Percentiles rank a stretch among this genome's conserved stretches.
These are phyloP conservation scores for Saccharomyces kudriavzevii DNA, from an alignment of 805 yeast species.

Conservation along the genomic window DNA sequence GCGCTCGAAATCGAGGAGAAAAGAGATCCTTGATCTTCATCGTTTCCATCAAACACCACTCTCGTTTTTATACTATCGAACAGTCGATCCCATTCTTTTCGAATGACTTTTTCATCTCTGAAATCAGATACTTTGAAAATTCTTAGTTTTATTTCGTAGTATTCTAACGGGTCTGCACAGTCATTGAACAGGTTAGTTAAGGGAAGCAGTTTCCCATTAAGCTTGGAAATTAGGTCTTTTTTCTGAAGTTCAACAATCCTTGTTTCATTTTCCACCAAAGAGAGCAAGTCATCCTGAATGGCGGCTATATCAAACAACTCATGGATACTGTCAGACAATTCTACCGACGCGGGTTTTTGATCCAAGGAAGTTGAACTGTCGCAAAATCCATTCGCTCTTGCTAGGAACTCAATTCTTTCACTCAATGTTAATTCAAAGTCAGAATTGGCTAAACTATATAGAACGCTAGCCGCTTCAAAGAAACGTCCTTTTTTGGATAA, in stretches of 20 bases:
- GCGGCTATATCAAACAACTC: slow-evolving; percentile 78
- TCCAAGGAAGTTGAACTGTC: slow-evolving; percentile 70
- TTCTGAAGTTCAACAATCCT: slow-evolving; percentile 37
- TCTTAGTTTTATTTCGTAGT: slow-evolving; percentile 66
- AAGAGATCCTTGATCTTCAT: slow-evolving; percentile 20
- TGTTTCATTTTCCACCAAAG: slow-evolving; percentile 39
- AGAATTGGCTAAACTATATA: slow-evolving; percentile 62
- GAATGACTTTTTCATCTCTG: slow-evolving; percentile 70
- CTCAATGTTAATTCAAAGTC: slow-evolving; percentile 56
- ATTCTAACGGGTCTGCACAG: slow-evolving; percentile 77
- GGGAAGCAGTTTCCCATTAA: slow-evolving; percentile 55
- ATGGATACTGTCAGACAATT: slow-evolving; percentile 55
- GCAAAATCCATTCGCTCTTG: slow-evolving; percentile 85
- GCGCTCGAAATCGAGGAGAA: slow-evolving; percentile 30
- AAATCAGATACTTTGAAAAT: slow-evolving; percentile 76
- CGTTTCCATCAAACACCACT: slow-evolving; percentile 16
- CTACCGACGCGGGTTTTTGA: slow-evolving; percentile 63
- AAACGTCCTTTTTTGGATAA: slow-evolving; percentile 71
- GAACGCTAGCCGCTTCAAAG: slow-evolving; percentile 68
- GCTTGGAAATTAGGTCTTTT: slow-evolving; percentile 39
- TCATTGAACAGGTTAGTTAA: slow-evolving; percentile 73
- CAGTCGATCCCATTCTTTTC: slow-evolving; percentile 66
- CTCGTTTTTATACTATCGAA: slow-evolving; percentile 39
- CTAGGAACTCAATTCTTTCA: slow-evolving; percentile 73
- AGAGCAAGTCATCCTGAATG: slow-evolving; percentile 48